phyloP scores from a whole-genome alignment of 208 protist species.

The Sergeia podlipaevii region DNA sequence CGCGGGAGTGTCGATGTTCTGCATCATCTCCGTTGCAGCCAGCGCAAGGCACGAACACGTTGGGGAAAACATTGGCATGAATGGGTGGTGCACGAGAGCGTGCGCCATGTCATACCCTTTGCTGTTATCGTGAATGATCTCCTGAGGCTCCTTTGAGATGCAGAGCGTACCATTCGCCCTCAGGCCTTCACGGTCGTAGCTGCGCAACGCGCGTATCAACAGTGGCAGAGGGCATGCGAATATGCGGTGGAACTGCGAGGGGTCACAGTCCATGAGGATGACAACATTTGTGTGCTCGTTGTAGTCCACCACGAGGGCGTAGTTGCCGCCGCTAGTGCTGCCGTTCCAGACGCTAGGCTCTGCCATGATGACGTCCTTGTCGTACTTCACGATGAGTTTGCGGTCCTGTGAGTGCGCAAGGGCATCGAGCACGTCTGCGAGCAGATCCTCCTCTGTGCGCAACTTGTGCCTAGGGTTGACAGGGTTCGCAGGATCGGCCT shows the following conservation, averaged over 20 bases:
- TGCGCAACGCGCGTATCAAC: conserved; percentile 58
- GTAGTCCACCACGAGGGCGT: conserved; percentile 78
- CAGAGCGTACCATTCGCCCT: conserved; percentile 71
- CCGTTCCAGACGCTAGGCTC: conserved; percentile 77
- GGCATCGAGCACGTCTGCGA: conserved; percentile 43
- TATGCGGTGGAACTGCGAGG: conserved; percentile 66
- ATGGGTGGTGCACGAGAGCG: conserved; percentile 84
- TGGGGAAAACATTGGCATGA: conserved; percentile 83
- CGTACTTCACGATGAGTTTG: conserved; percentile 79
- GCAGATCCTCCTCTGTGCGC: conserved; percentile 43
- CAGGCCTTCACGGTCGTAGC: conserved; percentile 44
- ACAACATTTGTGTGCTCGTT: conserved; percentile 51
- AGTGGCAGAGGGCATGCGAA: conserved; percentile 61
- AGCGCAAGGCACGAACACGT: conserved; percentile 73
- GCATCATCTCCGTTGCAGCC: conserved; percentile 86
- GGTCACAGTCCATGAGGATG: conserved; percentile 61
- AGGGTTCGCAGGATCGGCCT: conserved; percentile 3
- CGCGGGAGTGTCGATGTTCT: conserved; percentile 33
- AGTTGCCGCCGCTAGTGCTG: conserved; percentile 55
- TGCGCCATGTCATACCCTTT: conserved; percentile 82
- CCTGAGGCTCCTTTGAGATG: conserved; percentile 38
- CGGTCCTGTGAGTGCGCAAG: conserved; percentile 31
- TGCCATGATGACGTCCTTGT: conserved; percentile 39
- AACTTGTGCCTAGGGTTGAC: conserved; percentile 22
- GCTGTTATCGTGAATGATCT: conserved; percentile 58